phyloP scores from a whole-genome alignment of 1,139 yeast species.

The Tardiomyces blankii region DNA sequence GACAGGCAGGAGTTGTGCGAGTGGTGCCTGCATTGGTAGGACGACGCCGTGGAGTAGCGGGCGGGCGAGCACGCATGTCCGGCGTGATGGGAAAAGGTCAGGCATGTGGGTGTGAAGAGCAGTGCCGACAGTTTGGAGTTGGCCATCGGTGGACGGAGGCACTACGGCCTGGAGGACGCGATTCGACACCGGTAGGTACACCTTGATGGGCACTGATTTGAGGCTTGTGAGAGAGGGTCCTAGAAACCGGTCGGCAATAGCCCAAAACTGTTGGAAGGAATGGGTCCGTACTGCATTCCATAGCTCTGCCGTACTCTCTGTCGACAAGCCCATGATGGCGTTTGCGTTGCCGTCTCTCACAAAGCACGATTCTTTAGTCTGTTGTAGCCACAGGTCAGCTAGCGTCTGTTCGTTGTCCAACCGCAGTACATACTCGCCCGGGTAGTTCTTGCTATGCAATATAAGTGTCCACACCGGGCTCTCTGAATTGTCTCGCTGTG shows the following conservation, averaged over 20 bases:
- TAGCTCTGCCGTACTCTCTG: constrained; percentile 41
- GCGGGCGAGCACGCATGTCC: constrained; percentile 28
- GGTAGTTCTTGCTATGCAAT: constrained; percentile 37
- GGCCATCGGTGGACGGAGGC: constrained; percentile 18
- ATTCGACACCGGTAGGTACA: constrained; percentile 42
- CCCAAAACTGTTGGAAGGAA: constrained; percentile 27
- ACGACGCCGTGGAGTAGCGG: constrained; percentile 58
- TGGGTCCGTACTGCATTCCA: constrained; percentile 37
- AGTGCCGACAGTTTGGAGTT: constrained; percentile 29
- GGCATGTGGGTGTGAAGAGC: constrained; percentile 35
- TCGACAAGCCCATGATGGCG: constrained; percentile 62
- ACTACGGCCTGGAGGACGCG: constrained; percentile 41
- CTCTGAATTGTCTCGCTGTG: constrained; percentile 15
- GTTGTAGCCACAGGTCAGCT: constrained; percentile 55
- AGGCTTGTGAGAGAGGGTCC: background rate
- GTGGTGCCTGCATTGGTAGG: constrained; percentile 34
- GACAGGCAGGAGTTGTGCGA: constrained; percentile 42
- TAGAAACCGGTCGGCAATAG: constrained; percentile 10
- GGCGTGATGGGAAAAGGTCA: constrained; percentile 31
- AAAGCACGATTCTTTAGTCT: constrained; percentile 67
- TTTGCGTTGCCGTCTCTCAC: constrained; percentile 65
- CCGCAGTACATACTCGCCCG: constrained; percentile 44
- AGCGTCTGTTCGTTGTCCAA: constrained; percentile 25
- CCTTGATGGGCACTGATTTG: constrained; percentile 43
- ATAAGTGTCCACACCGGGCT: constrained; percentile 37